Conservation (phyloP, 1,284 basidiomycete species). For the Peniophora sp. region DNA sequence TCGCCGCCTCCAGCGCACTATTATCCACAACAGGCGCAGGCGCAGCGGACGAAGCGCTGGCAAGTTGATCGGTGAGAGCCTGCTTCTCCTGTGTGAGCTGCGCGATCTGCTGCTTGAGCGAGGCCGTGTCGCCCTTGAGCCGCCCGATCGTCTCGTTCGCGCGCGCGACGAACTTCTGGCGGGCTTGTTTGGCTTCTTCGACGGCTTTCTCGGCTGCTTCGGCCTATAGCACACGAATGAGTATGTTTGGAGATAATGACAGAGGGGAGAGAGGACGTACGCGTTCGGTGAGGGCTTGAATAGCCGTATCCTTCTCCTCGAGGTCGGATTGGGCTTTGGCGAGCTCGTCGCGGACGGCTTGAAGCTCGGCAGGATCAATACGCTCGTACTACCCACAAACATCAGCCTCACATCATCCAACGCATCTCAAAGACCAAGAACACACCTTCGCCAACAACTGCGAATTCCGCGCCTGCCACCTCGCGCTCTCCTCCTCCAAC, state of each 20-base stretch:
- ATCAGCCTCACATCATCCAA: neutral
- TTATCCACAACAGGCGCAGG: no score
- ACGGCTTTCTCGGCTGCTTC: no score
- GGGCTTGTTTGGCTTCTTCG: no score
- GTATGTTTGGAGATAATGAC: no score
- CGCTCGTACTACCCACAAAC: constrained; percentile 62
- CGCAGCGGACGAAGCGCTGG: no score
- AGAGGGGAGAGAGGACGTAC: no score
- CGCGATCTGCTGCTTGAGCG: neutral
- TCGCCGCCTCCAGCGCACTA: constrained; percentile 12
- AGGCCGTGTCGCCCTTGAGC: no score
- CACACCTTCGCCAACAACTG: constrained; percentile 73
- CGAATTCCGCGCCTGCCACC: constrained; percentile 81
- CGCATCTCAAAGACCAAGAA: neutral
- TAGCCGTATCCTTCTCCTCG: neutral
- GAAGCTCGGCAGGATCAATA: constrained; percentile 82
- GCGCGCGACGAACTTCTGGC: no score
- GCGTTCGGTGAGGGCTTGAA: no score
- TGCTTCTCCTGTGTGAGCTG: neutral
- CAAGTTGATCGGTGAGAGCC: no score
- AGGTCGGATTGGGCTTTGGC: constrained; percentile 39
- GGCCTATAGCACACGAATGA: no score
- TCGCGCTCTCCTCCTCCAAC: constrained; percentile 72
- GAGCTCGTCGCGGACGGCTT: constrained; percentile 70
- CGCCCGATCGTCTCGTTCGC: no score